Conservation (phyloP, 768 basidiomycete species). For the Pisolithus albus region DNA sequence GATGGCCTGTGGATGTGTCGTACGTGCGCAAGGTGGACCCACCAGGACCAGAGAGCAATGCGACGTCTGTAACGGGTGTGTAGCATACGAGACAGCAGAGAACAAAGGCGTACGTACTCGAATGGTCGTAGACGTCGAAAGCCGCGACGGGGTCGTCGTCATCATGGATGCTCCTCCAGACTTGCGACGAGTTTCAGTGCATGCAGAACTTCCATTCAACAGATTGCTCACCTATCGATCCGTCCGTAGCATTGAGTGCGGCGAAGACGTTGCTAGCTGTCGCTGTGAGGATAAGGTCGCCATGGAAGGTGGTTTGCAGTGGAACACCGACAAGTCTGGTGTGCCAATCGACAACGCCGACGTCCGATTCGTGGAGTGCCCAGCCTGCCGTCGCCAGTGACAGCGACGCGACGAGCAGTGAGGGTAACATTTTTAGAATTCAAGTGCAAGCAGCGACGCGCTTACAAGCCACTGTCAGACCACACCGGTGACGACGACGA, state of each 20-base stretch:
- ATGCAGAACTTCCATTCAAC: neutral
- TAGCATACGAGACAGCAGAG: neutral
- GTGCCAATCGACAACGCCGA: slow-evolving; percentile 86
- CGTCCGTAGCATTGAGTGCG: slow-evolving; percentile 59
- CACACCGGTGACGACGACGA: neutral
- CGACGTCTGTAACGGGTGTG: slow-evolving; percentile 43
- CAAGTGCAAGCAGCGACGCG: neutral
- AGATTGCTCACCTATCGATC: slow-evolving; percentile 45
- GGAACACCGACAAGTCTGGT: slow-evolving; percentile 71
- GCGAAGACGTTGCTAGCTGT: slow-evolving; percentile 75
- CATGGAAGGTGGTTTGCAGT: slow-evolving; percentile 47
- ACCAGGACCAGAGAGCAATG: slow-evolving; percentile 68
- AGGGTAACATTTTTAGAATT: slow-evolving; percentile 6
- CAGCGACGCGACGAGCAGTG: slow-evolving; percentile 12
- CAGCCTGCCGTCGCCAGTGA: slow-evolving; percentile 20
- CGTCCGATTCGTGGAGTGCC: slow-evolving; percentile 67
- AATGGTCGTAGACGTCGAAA: slow-evolving; percentile 49
- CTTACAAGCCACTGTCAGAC: neutral
- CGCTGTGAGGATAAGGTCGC: slow-evolving; percentile 54
- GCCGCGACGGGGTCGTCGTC: slow-evolving; percentile 57
- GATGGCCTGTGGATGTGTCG: slow-evolving; percentile 53
- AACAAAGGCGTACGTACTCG: slow-evolving; percentile 39
- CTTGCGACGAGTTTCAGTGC: slow-evolving; percentile 30
- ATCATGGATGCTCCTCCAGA: slow-evolving; percentile 79
- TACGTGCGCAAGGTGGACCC: slow-evolving; percentile 66